phyloP scores from a whole-genome alignment of 1,284 basidiomycete species.

The Pseudomicrostroma phylloplanum region DNA sequence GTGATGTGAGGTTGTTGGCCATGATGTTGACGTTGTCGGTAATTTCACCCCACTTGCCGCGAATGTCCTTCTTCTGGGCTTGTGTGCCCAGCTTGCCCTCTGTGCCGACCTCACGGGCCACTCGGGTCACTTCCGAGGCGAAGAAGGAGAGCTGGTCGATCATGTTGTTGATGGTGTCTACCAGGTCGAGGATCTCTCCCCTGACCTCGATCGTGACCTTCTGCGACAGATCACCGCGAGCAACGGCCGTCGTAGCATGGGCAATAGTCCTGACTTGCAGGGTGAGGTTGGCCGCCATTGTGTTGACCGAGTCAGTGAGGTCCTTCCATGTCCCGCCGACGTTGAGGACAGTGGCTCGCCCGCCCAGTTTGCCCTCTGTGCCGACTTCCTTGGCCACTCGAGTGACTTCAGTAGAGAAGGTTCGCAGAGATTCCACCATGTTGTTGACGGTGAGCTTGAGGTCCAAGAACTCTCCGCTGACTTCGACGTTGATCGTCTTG shows the following conservation, averaged over 20 bases:
- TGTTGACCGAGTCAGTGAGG: slow-evolving; percentile 70
- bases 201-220: slow-evolving; percentile 87
- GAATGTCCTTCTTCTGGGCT: slow-evolving; percentile 91
- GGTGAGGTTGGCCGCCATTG: slow-evolving; percentile 66
- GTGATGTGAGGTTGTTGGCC: slow-evolving; percentile 82
- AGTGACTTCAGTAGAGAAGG: slow-evolving; percentile 51
- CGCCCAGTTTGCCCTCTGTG: slow-evolving; percentile 50
- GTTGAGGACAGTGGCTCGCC: slow-evolving; percentile 49
- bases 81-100: slow-evolving; percentile 96
- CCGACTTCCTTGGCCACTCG: slow-evolving; percentile 51
- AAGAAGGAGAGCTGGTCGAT: slow-evolving; percentile 69
- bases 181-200: slow-evolving; percentile 88
- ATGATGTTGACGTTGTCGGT: slow-evolving; percentile 63
- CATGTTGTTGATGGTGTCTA: slow-evolving; percentile 60
- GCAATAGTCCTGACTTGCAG: slow-evolving; percentile 92
- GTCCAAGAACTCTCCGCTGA: slow-evolving; percentile 48
- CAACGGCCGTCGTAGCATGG: slow-evolving; percentile 89
- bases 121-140: slow-evolving; percentile 88
- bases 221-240: slow-evolving; percentile 83
- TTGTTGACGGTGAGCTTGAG: slow-evolving; percentile 49
- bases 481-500: slow-evolving; percentile 51
- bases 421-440: slow-evolving; percentile 51
- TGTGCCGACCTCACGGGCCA: slow-evolving; percentile 88
- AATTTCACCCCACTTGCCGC: slow-evolving; percentile 98
- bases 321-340: slow-evolving; percentile 57